Percentiles rank a stretch among this genome's conserved stretches.
phyloP scores from a whole-genome alignment of 2,329 filamentous ascomycete species.

The Hymenoscyphus scutula region DNA sequence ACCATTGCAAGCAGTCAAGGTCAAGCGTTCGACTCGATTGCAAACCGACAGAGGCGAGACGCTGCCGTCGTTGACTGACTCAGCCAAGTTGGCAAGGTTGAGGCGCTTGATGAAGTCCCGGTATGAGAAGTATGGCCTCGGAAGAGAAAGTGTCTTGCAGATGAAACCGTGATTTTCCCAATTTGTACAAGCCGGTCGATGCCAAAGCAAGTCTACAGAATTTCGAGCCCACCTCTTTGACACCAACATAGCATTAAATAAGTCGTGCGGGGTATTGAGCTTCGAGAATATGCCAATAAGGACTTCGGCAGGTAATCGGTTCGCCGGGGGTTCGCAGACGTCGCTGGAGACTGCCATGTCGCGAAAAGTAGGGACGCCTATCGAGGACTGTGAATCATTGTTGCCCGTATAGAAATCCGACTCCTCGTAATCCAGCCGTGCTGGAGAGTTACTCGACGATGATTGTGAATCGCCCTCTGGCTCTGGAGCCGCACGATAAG shows the following conservation, averaged over 20 bases:
- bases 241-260: constrained; percentile 89
- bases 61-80: constrained; percentile 81
- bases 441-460: constrained; percentile 68
- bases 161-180: constrained; percentile 81
- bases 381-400: constrained; percentile 91
- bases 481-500: constrained; percentile 33
- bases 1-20: constrained; percentile 82
- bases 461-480: constrained; percentile 37
- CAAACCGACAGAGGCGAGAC: constrained; percentile 78
- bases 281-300: constrained; percentile 90
- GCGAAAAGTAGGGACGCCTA: constrained; percentile 75
- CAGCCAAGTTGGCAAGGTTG: constrained; percentile 78
- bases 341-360: constrained; percentile 70
- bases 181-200: constrained; percentile 84
- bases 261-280: constrained; percentile 70
- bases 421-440: constrained; percentile 79
- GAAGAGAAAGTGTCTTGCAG: constrained; percentile 70
- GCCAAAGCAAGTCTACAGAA: constrained; percentile 90
- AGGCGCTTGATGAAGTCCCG: constrained; percentile 86
- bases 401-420: constrained; percentile 87
- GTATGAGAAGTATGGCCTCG: constrained; percentile 83
- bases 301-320: constrained; percentile 86
- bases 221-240: constrained; percentile 92
- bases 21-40: constrained; percentile 88
- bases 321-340: constrained; percentile 73